phyloP scores from a whole-genome alignment of 2,329 filamentous ascomycete genomes.

The Microdochium trichocladiopsis region DNA sequence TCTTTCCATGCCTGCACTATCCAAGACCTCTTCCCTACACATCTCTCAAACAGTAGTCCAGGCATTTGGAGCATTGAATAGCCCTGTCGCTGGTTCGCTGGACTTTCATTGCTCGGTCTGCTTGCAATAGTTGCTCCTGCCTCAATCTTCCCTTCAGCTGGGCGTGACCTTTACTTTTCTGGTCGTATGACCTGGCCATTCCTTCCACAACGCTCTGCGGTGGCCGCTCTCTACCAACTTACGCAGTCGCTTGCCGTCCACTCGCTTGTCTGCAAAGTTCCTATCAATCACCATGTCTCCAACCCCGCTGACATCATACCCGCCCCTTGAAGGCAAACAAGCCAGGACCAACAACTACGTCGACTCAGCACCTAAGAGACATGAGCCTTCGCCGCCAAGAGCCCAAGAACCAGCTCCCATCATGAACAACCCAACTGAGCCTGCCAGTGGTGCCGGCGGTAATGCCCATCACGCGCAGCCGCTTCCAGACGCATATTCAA shows the following conservation, averaged over 20 bases:
- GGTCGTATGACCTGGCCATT: too few relatives aligned
- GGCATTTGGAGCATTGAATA: too few relatives aligned
- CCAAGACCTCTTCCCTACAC: not conserved
- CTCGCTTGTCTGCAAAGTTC: constrained; percentile 3
- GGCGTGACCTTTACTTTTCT: too few relatives aligned
- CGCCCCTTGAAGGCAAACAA: constrained; percentile 63
- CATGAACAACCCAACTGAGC: constrained; percentile 39
- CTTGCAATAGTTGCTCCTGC: too few relatives aligned
- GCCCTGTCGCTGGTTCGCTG: too few relatives aligned
- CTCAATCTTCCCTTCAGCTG: too few relatives aligned
- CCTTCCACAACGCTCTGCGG: too few relatives aligned
- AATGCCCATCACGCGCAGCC: constrained; percentile 45
- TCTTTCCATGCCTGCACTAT: constrained; percentile 1
- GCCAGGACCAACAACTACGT: constrained; percentile 59
- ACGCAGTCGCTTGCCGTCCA: constrained; percentile 1
- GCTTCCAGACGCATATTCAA: constrained; percentile 52
- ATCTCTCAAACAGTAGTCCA: too few relatives aligned
- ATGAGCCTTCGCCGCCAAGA: constrained; percentile 40
- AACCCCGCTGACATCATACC: constrained; percentile 23
- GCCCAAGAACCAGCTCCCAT: constrained; percentile 54
- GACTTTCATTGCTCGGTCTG: too few relatives aligned
- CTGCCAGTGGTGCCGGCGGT: constrained; percentile 24
- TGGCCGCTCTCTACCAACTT: too few relatives aligned
- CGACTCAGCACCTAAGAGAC: constrained; percentile 45
- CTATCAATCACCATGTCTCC: constrained; percentile 6